Evolutionary conservation across 164 flowering plant species (phyloP).

Genomic region (Vitis amurensis): DNA sequence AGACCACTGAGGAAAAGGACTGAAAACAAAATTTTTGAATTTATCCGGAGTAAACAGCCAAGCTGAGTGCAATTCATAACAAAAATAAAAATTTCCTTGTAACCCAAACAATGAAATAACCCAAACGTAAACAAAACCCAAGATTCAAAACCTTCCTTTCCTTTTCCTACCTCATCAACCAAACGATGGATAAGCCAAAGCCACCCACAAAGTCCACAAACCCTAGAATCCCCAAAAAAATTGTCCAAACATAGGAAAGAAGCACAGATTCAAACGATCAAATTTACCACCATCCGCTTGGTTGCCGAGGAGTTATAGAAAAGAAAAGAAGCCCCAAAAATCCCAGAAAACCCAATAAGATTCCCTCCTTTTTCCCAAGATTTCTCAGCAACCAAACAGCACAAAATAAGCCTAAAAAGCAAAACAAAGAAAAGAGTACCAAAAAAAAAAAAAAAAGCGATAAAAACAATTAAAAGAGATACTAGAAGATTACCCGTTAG

Average conservation of each 20-base stretch:
- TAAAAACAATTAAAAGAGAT: constrained; percentile 4
- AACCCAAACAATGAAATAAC: neutral
- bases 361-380: too few species aligned
- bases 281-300: neutral
- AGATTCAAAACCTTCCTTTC: neutral
- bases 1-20: too few species aligned
- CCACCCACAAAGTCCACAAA: neutral
- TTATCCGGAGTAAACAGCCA: neutral
- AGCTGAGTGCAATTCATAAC: too few species aligned
- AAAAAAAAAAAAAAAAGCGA: neutral
- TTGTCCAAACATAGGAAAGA: neutral
- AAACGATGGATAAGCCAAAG: neutral
- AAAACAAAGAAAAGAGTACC: neutral
- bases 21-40: neutral
- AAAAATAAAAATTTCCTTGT: neutral
- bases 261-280: constrained; percentile 11
- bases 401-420: too few species aligned
- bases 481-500: constrained; percentile 12
- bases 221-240: neutral
- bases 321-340: too few species aligned
- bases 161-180: constrained; percentile 5
- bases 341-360: too few species aligned
- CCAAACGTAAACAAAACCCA: neutral
- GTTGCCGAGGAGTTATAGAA: too few species aligned
- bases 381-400: too few species aligned